A percentile compares a stretch with the other conserved stretches of the same genome.
Evolutionary conservation across 352 stramenopile species (phyloP).

Genomic region (Plasmopara viticola): DNA sequence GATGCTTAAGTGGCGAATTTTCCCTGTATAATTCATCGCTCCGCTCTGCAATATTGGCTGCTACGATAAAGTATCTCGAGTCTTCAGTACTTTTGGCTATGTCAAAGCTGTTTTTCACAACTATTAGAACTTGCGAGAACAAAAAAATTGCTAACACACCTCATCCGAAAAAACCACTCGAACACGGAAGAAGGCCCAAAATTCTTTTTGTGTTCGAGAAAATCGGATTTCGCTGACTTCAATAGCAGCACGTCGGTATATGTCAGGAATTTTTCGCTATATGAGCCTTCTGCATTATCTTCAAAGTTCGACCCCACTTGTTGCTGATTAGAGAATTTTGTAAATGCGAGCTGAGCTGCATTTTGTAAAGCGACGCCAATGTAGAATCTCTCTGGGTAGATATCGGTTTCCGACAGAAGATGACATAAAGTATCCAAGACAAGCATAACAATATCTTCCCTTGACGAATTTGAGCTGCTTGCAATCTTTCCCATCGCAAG

Average conservation of each 20-base stretch:
- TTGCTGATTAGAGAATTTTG: slow-evolving; percentile 17
- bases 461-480: slow-evolving; percentile 18
- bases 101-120: slow-evolving; percentile 41
- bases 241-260: slow-evolving; percentile 41
- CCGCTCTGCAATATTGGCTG: slow-evolving; percentile 46
- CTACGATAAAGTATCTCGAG: slow-evolving; percentile 44
- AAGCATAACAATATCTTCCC: slow-evolving; percentile 32
- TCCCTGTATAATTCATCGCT: slow-evolving; percentile 36
- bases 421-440: slow-evolving; percentile 54
- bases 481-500: slow-evolving; percentile 44
- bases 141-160: slow-evolving; percentile 24
- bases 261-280: slow-evolving; percentile 32
- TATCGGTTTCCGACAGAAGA: slow-evolving; percentile 10
- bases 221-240: slow-evolving; percentile 13
- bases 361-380: slow-evolving; percentile 53
- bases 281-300: slow-evolving; percentile 11
- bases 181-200: slow-evolving; percentile 44
- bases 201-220: neutral
- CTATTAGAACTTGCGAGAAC: slow-evolving; percentile 4
- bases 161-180: slow-evolving; percentile 76
- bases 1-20: slow-evolving; percentile 28
- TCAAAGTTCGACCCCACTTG: neutral
- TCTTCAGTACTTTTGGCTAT: slow-evolving; percentile 55
- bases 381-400: slow-evolving; percentile 16
- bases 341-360: slow-evolving; percentile 54